Conservation (phyloP, 2,329 filamentous ascomycete species). For the Cryphonectria carpinicola region DNA sequence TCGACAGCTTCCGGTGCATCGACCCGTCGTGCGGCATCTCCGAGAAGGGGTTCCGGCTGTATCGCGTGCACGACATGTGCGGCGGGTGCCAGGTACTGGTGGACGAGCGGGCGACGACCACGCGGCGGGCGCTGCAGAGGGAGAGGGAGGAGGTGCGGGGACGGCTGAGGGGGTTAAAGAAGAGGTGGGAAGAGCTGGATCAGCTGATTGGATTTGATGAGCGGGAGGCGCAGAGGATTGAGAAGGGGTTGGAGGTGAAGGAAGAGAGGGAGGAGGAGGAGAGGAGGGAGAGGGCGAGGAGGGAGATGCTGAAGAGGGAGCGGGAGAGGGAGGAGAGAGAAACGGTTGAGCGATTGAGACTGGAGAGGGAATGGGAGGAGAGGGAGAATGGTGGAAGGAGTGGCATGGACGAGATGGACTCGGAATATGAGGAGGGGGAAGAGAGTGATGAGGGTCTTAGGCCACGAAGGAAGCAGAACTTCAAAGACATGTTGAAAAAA, state of each 20-base stretch:
- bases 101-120: not conserved
- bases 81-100: not conserved
- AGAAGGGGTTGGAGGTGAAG: not conserved
- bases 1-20: not conserved
- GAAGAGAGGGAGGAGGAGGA: slow-evolving; percentile 1
- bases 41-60: not conserved
- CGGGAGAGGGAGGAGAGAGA: not conserved
- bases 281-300: not conserved
- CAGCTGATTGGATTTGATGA: not conserved
- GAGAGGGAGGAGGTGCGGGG: slow-evolving; percentile 5
- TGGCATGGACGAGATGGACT: not conserved
- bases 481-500: not conserved
- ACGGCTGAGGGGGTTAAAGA: not conserved
- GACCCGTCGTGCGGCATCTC: slow-evolving; percentile 9
- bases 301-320: not conserved
- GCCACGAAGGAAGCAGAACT: not conserved
- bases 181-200: slow-evolving; percentile 1
- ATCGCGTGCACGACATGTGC: slow-evolving; percentile 8
- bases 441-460: not conserved
- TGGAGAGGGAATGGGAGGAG: not conserved
- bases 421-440: not conserved
- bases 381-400: not conserved
- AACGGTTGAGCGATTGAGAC: not conserved
- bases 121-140: not conserved
- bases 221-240: not conserved